These are phyloP conservation scores for Penicillium antarcticum DNA, from an alignment of 495 filamentous ascomycete genomes.

Conservation along the genomic window DNA sequence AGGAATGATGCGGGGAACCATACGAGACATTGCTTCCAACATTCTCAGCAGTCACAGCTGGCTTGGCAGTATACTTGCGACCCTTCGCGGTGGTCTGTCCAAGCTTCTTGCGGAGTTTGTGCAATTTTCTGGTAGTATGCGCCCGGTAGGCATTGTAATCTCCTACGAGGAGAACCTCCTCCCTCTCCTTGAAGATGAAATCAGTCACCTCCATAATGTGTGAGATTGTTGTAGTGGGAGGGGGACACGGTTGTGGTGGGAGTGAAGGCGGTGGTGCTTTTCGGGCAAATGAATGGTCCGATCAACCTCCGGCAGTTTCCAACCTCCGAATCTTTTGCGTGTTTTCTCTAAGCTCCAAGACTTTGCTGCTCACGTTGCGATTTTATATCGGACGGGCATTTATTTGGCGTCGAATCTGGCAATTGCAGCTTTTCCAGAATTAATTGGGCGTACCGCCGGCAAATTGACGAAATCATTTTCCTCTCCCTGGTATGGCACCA, in stretches of 20 bases:
- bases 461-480: neutral
- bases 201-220: conserved; percentile 83
- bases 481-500: conserved; percentile 4
- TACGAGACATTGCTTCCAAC: conserved; percentile 77
- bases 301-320: conserved; percentile 27
- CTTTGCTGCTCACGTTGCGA: neutral
- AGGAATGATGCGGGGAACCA: conserved; percentile 12
- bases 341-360: conserved; percentile 1
- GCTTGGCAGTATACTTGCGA: conserved; percentile 75
- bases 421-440: neutral
- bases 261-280: conserved; percentile 30
- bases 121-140: conserved; percentile 76
- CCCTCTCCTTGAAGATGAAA: conserved; percentile 70
- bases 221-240: conserved; percentile 10
- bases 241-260: conserved; percentile 21
- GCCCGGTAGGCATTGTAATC: conserved; percentile 83
- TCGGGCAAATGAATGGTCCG: conserved; percentile 41
- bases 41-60: conserved; percentile 70
- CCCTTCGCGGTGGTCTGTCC: conserved; percentile 77
- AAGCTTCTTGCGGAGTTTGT: conserved; percentile 80
- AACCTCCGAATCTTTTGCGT: conserved; percentile 25
- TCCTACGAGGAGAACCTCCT: conserved; percentile 79
- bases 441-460: neutral
- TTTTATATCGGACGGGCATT: neutral
- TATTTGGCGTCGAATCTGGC: neutral